Evolutionary conservation across 148 eudicot genomes (phyloP).

Genomic region (Camellia lanceoleosa): DNA sequence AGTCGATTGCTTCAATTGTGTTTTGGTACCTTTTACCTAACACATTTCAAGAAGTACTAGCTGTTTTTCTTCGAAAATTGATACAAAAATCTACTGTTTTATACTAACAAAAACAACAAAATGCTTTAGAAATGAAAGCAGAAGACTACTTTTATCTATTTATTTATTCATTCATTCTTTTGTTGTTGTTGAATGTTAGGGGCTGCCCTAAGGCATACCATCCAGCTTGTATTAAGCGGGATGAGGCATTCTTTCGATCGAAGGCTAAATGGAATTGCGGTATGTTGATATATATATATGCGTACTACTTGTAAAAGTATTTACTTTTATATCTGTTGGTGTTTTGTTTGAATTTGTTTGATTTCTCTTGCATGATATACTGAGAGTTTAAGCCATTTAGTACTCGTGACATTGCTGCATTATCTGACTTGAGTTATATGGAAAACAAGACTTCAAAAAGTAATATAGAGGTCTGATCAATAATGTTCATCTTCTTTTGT

Average conservation of each 20-base stretch:
- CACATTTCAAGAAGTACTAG: not conserved
- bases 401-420: not conserved
- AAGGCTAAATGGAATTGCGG: slow-evolving; percentile 79
- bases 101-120: not conserved
- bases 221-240: slow-evolving; percentile 86
- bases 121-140: not conserved
- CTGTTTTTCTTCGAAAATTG: not conserved
- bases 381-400: not conserved
- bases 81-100: not conserved
- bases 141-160: not conserved
- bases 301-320: not conserved
- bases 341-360: not conserved
- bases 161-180: not conserved
- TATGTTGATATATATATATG: slow-evolving; percentile 3
- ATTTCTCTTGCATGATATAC: not conserved
- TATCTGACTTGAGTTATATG: not conserved
- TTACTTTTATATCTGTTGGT: not conserved
- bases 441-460: not conserved
- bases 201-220: slow-evolving; percentile 96
- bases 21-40: slow-evolving; percentile 1
- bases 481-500: not conserved
- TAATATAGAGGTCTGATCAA: not conserved
- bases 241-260: slow-evolving; percentile 67
- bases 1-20: not conserved
- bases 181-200: slow-evolving; percentile 27